Conservation (phyloP, 2,329 filamentous ascomycete species). For the Coniella vitis region DNA sequence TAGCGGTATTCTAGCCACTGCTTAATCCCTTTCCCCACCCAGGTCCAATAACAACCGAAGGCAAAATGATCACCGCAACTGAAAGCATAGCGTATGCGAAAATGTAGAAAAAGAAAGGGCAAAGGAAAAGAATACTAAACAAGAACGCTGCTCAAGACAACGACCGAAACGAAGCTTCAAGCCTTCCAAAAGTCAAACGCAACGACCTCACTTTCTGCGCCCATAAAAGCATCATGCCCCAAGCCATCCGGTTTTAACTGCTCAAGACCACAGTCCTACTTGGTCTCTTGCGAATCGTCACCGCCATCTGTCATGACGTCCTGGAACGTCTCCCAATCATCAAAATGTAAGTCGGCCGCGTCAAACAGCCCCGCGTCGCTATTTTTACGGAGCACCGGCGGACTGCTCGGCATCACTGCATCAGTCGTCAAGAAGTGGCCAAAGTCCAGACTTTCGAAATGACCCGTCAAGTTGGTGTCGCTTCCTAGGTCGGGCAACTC, state of each 20-base stretch:
- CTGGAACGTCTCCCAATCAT: conserved; percentile 14
- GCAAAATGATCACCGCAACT: too few species aligned
- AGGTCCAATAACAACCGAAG: background rate
- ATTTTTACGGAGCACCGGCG: conserved; percentile 29
- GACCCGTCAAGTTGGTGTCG: conserved; percentile 23
- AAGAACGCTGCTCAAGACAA: too few species aligned
- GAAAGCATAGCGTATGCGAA: too few species aligned
- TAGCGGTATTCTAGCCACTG: background rate
- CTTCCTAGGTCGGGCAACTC: conserved; percentile 36
- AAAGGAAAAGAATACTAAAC: too few species aligned
- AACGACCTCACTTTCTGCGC: too few species aligned
- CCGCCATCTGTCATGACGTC: conserved; percentile 7
- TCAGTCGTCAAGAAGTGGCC: conserved; percentile 42
- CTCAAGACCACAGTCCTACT: background rate
- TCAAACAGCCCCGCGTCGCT: conserved; percentile 20
- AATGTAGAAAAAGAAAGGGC: background rate
- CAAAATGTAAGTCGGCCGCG: conserved; percentile 14
- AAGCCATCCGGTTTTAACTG: background rate
- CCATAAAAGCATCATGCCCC: too few species aligned
- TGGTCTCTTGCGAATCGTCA: conserved; percentile 1
- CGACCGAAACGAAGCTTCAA: too few species aligned
- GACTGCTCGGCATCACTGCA: conserved; percentile 40
- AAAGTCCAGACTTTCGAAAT: conserved; percentile 36
- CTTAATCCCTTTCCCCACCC: background rate
- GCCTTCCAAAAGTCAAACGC: too few species aligned